Evolutionary conservation across 495 filamentous ascomycete species (phyloP).

Genomic region (Aspergillus sclerotiicarbonarius): DNA sequence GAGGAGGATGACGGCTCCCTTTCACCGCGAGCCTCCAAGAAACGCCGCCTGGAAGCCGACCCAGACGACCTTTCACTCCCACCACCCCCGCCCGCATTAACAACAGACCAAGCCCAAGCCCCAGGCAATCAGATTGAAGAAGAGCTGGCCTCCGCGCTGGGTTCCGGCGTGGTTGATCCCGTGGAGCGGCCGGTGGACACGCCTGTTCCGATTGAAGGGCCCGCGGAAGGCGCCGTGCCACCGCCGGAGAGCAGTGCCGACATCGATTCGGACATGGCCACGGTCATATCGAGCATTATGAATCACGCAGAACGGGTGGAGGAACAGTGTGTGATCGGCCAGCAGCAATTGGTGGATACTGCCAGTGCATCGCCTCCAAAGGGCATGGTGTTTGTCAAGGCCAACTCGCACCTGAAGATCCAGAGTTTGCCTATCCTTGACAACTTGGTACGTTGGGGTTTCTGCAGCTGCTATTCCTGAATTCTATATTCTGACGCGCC

Average conservation of each 20-base stretch:
- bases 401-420: slow-evolving; percentile 59
- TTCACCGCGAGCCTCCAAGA: slow-evolving; percentile 42
- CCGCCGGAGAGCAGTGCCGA: slow-evolving; percentile 25
- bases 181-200: slow-evolving; percentile 22
- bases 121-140: slow-evolving; percentile 43
- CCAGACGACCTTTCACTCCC: slow-evolving; percentile 25
- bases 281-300: slow-evolving; percentile 46
- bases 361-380: slow-evolving; percentile 32
- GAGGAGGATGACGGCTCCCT: slow-evolving; percentile 33
- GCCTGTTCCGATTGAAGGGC: slow-evolving; percentile 21
- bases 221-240: slow-evolving; percentile 14
- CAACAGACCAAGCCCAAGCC: slow-evolving; percentile 25
- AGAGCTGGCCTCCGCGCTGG: slow-evolving; percentile 40
- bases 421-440: slow-evolving; percentile 72
- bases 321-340: slow-evolving; percentile 41
- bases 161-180: slow-evolving; percentile 29
- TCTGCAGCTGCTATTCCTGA: too few relatives aligned
- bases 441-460: slow-evolving; percentile 56
- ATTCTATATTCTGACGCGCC: slow-evolving; percentile 7
- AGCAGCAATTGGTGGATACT: slow-evolving; percentile 33
- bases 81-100: slow-evolving; percentile 16
- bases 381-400: slow-evolving; percentile 47
- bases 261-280: slow-evolving; percentile 34
- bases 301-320: slow-evolving; percentile 49
- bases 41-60: slow-evolving; percentile 38